Evolutionary conservation across 2,329 filamentous ascomycete genomes (phyloP).

Genomic region (Neofusicoccum laricinum): DNA sequence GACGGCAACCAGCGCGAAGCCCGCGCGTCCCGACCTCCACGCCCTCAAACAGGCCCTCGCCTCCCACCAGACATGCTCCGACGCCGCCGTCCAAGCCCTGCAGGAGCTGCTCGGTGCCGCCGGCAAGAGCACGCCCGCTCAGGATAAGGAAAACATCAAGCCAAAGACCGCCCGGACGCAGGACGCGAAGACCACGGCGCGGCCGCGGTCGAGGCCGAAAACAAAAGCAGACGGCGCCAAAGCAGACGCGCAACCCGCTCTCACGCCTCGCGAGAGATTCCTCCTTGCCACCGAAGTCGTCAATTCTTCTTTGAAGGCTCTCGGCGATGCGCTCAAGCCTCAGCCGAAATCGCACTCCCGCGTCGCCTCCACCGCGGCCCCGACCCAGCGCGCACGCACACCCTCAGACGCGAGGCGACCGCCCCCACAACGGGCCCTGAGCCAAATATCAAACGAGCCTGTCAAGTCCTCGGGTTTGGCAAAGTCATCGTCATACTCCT

Average conservation of each 20-base stretch:
- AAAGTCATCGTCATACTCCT: constrained; percentile 36
- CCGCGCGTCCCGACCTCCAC: constrained; percentile 46
- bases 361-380: constrained; percentile 8
- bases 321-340: constrained; percentile 64
- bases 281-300: constrained; percentile 70
- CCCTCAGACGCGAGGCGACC: constrained; percentile 38
- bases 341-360: constrained; percentile 22
- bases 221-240: constrained; percentile 15
- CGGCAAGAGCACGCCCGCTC: constrained; percentile 32
- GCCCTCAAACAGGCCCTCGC: constrained; percentile 48
- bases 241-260: constrained; percentile 26
- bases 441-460: constrained; percentile 58
- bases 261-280: constrained; percentile 60
- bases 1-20: constrained; percentile 12
- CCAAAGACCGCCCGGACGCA: constrained; percentile 19
- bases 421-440: constrained; percentile 58
- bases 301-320: constrained; percentile 66
- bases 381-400: too few relatives aligned
- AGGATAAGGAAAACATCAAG: constrained; percentile 33
- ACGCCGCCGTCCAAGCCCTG: constrained; percentile 45
- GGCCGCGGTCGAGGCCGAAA: neutral
- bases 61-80: constrained; percentile 49
- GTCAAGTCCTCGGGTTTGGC: constrained; percentile 23
- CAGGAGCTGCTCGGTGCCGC: constrained; percentile 42
- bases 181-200: constrained; percentile 24